Evolutionary conservation across 1,139 yeast genomes (phyloP), one percentile per base, ranked within the genome.

Genomic region (Taphrina wiesneri): DNA sequence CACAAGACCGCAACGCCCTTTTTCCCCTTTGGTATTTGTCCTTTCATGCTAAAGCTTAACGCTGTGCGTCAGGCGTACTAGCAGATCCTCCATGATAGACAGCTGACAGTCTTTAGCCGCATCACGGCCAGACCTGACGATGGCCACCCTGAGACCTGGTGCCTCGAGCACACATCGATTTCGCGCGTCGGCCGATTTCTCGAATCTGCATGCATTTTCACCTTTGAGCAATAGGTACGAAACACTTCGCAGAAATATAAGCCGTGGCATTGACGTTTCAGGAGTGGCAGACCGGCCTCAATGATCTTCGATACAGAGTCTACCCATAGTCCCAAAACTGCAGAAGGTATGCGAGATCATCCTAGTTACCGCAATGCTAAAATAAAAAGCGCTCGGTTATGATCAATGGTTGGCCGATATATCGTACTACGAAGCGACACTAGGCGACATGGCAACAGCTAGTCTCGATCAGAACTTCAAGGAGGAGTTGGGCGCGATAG

Each of bases 361-460:
- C 9, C 32, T n/a, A 30, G 13, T 25, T 46, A n/a, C n/a, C 17
- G 15, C 7, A 32, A 5, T 5, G 5, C 49, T 41, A 13, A 9
- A 36, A 7, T 13, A 28, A 23, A 4, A 30, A 62, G 67, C 68
- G 67, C 63, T 66, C 68, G 65, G 73, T 3, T 72, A 75, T 17
- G 76, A 75, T 49, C 71, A 75, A 49, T 75, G 77, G 75, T 71
- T 76, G 62, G 76, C 75, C 4, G 78, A 76, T 67, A 69, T 76
- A 54, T 76, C 75, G 63, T 69, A 74, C 53, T 75, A 75, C 67
- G 76, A 76, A 67, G 67, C 68, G 17, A 74, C 77, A 17, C 68
- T 75, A 66, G 77, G 75, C 52, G 75, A 75, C 62, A 76, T 76
- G 77, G 76, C 78, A 13, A 71, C 76, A 15, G 77, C 75, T 25